These are phyloP conservation scores for Wickerhamomyces sp. DNA, from an alignment of 1,139 yeast genomes.

Conservation along the genomic window DNA sequence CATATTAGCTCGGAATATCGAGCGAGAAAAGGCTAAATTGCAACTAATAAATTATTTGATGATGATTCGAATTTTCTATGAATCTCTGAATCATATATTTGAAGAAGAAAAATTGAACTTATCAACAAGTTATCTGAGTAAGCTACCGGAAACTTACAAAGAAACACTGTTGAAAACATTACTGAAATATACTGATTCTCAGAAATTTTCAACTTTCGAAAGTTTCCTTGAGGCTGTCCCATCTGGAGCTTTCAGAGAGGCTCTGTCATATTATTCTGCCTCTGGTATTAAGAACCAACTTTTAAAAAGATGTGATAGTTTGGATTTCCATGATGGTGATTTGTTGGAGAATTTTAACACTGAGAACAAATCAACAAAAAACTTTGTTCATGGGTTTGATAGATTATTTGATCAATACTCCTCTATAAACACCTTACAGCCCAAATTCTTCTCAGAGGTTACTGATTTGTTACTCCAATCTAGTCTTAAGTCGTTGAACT, in stretches of 20 bases:
- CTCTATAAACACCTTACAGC: not conserved
- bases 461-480: constrained; percentile 8
- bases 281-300: constrained; percentile 1
- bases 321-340: not conserved
- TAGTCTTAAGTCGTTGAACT: constrained; percentile 3
- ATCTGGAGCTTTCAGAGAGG: not conserved
- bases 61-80: not conserved
- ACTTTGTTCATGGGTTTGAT: constrained; percentile 3
- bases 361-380: not conserved
- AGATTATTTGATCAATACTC: not conserved
- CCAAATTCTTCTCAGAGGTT: constrained; percentile 7
- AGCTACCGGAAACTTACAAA: not conserved
- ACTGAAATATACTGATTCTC: not conserved
- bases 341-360: constrained; percentile 1
- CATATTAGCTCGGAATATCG: not conserved
- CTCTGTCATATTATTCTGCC: not conserved
- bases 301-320: not conserved
- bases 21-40: not conserved
- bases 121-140: not conserved
- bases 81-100: not conserved
- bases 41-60: not conserved
- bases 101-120: not conserved
- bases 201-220: not conserved
- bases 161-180: not conserved
- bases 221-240: not conserved